Evolutionary conservation across 164 flowering plant species (phyloP).

Genomic region (Taxillus chinensis): DNA sequence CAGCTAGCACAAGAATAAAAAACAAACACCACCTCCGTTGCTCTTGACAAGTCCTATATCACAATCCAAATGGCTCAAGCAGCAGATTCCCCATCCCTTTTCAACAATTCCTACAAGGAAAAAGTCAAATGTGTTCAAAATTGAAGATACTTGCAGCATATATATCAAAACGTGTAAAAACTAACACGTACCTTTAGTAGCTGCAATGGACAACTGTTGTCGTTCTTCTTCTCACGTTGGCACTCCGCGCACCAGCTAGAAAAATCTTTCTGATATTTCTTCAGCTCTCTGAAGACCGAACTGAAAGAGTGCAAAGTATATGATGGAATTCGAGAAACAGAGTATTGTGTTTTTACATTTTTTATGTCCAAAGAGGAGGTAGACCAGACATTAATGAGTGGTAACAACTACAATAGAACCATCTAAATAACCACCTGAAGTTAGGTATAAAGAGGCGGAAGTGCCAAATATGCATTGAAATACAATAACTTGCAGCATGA

Average conservation of each 20-base stretch:
- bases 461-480: no score
- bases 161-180: conserved; percentile 33
- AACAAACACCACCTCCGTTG: no score
- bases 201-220: conserved; percentile 38
- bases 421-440: no score
- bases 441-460: no score
- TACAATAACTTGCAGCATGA: no score
- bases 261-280: conserved; percentile 75
- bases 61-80: conserved; percentile 11
- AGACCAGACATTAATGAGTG: background rate
- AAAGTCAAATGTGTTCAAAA: background rate
- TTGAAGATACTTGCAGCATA: conserved; percentile 15
- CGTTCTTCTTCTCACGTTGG: conserved; percentile 74
- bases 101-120: conserved; percentile 42
- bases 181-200: conserved; percentile 52
- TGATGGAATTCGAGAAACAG: background rate
- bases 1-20: no score
- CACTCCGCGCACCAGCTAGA: conserved; percentile 94
- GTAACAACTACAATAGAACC: background rate
- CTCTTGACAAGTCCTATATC: no score
- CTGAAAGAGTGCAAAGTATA: conserved; percentile 21
- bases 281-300: conserved; percentile 74
- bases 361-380: background rate
- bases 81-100: conserved; percentile 31
- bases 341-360: no score